Evolutionary conservation across 495 filamentous ascomycete genomes (phyloP), one percentile per base, ranked within the genome.

Genomic region (Penicillium ochrochloron): DNA sequence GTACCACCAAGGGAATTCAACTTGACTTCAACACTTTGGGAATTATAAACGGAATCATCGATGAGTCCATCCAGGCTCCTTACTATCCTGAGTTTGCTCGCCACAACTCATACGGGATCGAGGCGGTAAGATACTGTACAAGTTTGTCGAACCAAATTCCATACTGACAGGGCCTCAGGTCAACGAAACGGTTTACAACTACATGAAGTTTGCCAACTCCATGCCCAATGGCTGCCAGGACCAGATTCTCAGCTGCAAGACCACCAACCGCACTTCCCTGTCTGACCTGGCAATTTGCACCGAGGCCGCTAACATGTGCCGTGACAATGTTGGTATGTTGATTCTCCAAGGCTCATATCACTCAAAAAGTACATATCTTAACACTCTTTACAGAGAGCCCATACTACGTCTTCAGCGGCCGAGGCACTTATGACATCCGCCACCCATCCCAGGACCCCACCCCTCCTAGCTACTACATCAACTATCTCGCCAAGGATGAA

Each of bases 21-120:
- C 79, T 84, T n/a, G 68, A 82, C 12, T 79, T 84, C 53, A 78
- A 83, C 53, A 81, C 82, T 0, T 66, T 84, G 1, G 72, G 78
- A 14, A 80, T 84, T 17, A 77, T 92, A 34, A 93, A 94, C 69
- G 92, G 90, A 21, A 92, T 92, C 70, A 85, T 94, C 65, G 91
- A 95, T 71, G 84, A 86, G 57, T 68, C 85, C 3, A 85, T 88
- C 31, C 90, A 94, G 76, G 85, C 81, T 11, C 80, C 83, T 3
- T 83, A 81, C 66, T 94, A 93, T 66, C 84, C 89, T 0, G 78
- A 84, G 21, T 89, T 92, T 73, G 88, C 88, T 8, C 76, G 84
- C 27, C 84, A 88, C 72, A 96, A 94, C 72, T 88, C 89, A 5
- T 94, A 92, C 67, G 87, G 88, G 19, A 85, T 93, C 54, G 73